Conservation (phyloP, 2,329 filamentous ascomycete genomes). For the Xylariomycetidae sp. region DNA sequence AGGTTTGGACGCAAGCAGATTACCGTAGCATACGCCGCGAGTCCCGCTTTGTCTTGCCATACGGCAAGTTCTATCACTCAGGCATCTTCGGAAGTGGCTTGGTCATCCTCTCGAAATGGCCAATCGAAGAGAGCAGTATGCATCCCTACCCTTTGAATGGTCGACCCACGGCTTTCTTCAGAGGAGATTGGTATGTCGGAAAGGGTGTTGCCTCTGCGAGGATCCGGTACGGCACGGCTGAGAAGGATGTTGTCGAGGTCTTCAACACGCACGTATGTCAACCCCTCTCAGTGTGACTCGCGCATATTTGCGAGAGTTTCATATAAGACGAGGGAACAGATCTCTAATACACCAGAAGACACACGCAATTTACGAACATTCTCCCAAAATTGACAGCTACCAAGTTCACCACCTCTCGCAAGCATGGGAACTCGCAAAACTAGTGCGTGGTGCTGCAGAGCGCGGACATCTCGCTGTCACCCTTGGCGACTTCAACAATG, state of each 20-base stretch:
- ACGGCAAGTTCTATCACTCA: constrained; percentile 89
- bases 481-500: constrained; percentile 94
- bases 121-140: constrained; percentile 87
- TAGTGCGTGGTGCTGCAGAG: constrained; percentile 76
- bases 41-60: constrained; percentile 71
- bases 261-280: constrained; percentile 77
- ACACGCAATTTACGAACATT: constrained; percentile 81
- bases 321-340: not conserved
- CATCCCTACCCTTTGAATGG: constrained; percentile 85
- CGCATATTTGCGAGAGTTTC: not conserved
- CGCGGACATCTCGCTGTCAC: constrained; percentile 79
- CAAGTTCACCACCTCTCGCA: constrained; percentile 86
- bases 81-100: constrained; percentile 88
- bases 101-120: constrained; percentile 86
- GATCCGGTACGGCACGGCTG: constrained; percentile 63
- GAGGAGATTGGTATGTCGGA: constrained; percentile 94
- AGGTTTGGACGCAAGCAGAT: constrained; percentile 88
- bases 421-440: constrained; percentile 89
- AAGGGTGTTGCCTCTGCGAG: constrained; percentile 86
- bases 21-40: constrained; percentile 72
- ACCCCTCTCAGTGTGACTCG: not conserved
- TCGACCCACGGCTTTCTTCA: constrained; percentile 85
- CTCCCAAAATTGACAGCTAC: constrained; percentile 73
- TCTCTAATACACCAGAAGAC: constrained; percentile 29
- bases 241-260: constrained; percentile 72